Evolutionary conservation across 1,284 basidiomycete species (phyloP), one percentile per base, ranked within the genome.

Genomic region (Austroboletus niveus): DNA sequence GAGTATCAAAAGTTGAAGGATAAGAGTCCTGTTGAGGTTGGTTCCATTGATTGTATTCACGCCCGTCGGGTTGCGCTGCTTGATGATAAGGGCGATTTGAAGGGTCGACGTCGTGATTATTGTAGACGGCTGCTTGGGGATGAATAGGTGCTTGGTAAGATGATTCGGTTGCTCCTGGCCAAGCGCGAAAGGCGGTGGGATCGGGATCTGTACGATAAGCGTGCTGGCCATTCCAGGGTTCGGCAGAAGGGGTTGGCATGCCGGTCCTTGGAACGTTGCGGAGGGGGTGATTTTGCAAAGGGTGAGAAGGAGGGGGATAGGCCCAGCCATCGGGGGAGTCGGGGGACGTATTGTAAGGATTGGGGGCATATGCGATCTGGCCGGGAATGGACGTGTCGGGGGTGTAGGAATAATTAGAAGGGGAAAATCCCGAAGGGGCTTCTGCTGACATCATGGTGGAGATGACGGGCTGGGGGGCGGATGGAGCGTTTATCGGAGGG

Each of bases 261-360:
- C 57, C 59, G 29, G 53, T 54, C 51, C 68, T 59, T 36, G 49
- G 52, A 44, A 55, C 46, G 36, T 62, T 64, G 22, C 77, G 73
- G 55, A 81, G 75, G 15, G 79, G 77, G 2, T 79, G 77, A 54
- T 75, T 77, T 30, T 78, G 77, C 55, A 77, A 79, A 34, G 64
- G 69, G n/a, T 79, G 71, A 51, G 75, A 73, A 40, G 74, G 66
- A 40, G 74, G 66, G 20, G 78, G 60, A 60, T 86, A 86, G 15
- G 72, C 75, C 84, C 84, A 85, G 39, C 74, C 64, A 32, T 78
- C 69, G 38, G 72, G 61, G 27, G 73, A 61, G 40, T 67, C 69
- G 57, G 78, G 76, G 14, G 72, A 62, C 12, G 73, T 36, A 41
- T 48, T 54, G 55, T 66, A 72, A 32, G 56, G 24, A 41, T 49